Conservation (phyloP, 176 grass and related monocot species). For the Aegilops sharonensis region DNA sequence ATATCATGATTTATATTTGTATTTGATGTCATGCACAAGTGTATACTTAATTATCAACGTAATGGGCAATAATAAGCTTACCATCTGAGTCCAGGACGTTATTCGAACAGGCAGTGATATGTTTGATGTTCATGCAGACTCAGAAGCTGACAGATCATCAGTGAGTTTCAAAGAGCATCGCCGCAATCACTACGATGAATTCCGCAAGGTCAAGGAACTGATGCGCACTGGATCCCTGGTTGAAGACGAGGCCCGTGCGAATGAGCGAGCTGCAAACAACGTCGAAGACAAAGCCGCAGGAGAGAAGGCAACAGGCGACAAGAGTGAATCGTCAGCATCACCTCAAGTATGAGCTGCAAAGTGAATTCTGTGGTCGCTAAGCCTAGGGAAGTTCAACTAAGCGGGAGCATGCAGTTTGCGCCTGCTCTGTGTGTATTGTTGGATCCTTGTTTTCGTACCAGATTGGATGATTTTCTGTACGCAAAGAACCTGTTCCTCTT, state of each 20-base stretch:
- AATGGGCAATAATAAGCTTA: neutral
- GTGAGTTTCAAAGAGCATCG: conserved; percentile 90
- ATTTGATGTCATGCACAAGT: neutral
- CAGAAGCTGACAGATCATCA: conserved; percentile 38
- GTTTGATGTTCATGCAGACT: conserved; percentile 23
- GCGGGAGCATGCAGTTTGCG: conserved; percentile 2
- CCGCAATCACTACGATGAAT: conserved; percentile 83
- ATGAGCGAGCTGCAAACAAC: conserved; percentile 3
- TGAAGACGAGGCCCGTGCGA: conserved; percentile 46
- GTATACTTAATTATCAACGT: neutral
- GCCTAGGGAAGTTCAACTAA: neutral
- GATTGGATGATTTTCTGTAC: neutral
- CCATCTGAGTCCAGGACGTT: neutral
- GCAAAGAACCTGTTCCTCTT: neutral
- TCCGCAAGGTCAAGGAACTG: conserved; percentile 82
- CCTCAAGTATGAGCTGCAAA: conserved; percentile 22
- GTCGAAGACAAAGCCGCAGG: conserved; percentile 17
- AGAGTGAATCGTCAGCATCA: neutral
- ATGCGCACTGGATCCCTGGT: conserved; percentile 61
- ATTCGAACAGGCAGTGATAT: neutral
- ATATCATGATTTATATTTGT: neutral
- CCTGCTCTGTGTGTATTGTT: neutral
- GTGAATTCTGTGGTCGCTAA: conserved; percentile 6
- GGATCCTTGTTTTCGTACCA: conserved; percentile 3
- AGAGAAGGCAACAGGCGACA: neutral